Evolutionary conservation across 371 early-diverging fungal genomes (phyloP).

Genomic region (Globomyces sp.): DNA sequence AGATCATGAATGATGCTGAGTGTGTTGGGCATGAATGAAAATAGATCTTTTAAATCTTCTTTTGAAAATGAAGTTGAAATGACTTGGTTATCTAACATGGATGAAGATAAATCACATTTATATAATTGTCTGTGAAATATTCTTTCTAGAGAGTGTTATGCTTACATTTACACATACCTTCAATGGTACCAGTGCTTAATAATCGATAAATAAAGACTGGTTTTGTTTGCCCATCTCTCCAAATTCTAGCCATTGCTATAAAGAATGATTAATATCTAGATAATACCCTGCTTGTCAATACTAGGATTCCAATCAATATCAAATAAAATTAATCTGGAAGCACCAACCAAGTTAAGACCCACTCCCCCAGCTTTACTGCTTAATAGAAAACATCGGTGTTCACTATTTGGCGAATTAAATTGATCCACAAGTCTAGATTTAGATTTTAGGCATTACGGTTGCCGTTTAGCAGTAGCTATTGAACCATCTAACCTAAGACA

Average conservation of each 20-base stretch:
- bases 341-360: slow-evolving; percentile 62
- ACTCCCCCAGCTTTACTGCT: slow-evolving; percentile 64
- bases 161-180: slow-evolving; percentile 15
- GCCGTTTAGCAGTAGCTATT: slow-evolving; percentile 57
- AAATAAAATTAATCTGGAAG: slow-evolving; percentile 56
- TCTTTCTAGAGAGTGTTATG: slow-evolving; percentile 1
- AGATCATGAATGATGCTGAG: too few relatives aligned
- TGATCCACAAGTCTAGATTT: slow-evolving; percentile 24
- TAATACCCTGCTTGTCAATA: slow-evolving; percentile 40
- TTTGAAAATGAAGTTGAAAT: slow-evolving; percentile 6
- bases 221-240: slow-evolving; percentile 65
- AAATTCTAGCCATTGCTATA: slow-evolving; percentile 63
- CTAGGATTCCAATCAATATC: slow-evolving; percentile 59
- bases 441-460: slow-evolving; percentile 31
- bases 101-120: neutral
- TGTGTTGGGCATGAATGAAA: too few relatives aligned
- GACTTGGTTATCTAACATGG: neutral
- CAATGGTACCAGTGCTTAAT: slow-evolving; percentile 54
- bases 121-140: slow-evolving; percentile 13
- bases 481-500: slow-evolving; percentile 64
- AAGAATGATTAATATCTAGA: too few relatives aligned
- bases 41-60: slow-evolving; percentile 10
- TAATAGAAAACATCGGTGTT: slow-evolving; percentile 52
- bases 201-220: slow-evolving; percentile 63
- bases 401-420: slow-evolving; percentile 27